phyloP scores from a whole-genome alignment of 768 basidiomycete genomes.

The Mycena rebaudengoi region DNA sequence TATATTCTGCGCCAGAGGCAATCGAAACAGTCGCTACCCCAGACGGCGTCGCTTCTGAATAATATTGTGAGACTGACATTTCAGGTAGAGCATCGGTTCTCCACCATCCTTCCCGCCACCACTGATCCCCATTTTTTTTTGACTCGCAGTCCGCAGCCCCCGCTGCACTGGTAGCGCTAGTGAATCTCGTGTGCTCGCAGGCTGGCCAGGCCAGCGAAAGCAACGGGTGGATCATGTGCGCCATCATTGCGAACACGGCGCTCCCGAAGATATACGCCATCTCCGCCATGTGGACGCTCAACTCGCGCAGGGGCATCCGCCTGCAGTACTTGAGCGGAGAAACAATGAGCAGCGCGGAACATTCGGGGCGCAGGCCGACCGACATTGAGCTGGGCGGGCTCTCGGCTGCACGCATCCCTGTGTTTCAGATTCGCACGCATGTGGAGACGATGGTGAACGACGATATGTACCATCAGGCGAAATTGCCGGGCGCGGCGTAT shows the following conservation, averaged over 20 bases:
- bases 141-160: neutral
- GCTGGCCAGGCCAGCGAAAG: too few relatives aligned
- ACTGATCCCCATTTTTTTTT: too few relatives aligned
- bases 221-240: too few relatives aligned
- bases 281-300: too few relatives aligned
- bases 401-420: neutral
- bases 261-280: neutral
- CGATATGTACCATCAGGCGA: too few relatives aligned
- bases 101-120: neutral
- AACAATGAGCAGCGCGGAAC: neutral
- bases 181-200: too few relatives aligned
- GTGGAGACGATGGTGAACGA: neutral
- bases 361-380: neutral
- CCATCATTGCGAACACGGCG: neutral
- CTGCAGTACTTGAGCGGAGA: neutral
- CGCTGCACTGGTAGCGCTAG: neutral
- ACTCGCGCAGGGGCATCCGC: neutral
- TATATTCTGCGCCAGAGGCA: too few relatives aligned
- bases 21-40: too few relatives aligned
- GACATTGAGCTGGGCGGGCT: neutral
- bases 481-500: too few relatives aligned
- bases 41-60: too few relatives aligned
- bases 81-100: neutral
- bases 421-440: neutral
- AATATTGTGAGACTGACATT: too few relatives aligned